Evolutionary conservation across 2,329 filamentous ascomycete genomes (phyloP).

Genomic region (Fulvia fulva): DNA sequence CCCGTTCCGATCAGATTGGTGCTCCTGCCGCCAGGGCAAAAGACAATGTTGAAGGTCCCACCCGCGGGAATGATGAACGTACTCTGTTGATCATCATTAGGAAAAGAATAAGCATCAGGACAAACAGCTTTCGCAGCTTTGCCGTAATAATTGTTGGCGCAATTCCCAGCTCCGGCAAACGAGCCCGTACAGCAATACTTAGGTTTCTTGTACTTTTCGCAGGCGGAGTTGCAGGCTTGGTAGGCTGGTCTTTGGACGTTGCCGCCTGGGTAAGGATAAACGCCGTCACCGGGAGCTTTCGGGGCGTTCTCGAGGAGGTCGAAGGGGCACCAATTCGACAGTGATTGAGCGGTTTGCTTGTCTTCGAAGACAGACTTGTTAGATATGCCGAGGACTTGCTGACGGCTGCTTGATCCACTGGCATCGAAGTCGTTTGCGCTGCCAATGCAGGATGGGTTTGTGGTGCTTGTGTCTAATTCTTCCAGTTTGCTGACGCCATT

Average conservation of each 20-base stretch:
- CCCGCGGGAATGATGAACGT: slow-evolving; percentile 59
- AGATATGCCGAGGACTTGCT: slow-evolving; percentile 51
- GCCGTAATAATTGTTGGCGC: slow-evolving; percentile 65
- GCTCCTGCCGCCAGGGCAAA: slow-evolving; percentile 62
- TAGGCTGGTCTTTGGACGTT: slow-evolving; percentile 66
- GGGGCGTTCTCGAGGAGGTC: slow-evolving; percentile 67
- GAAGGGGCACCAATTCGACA: slow-evolving; percentile 76
- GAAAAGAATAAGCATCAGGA: slow-evolving; percentile 78
- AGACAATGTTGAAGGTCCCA: slow-evolving; percentile 72
- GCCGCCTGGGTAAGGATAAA: slow-evolving; percentile 78
- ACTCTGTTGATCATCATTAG: slow-evolving; percentile 56
- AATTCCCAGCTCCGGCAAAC: slow-evolving; percentile 60
- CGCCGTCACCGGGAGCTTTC: slow-evolving; percentile 65
- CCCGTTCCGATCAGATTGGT: slow-evolving; percentile 44
- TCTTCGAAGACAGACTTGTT: slow-evolving; percentile 64
- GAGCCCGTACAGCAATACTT: slow-evolving; percentile 72
- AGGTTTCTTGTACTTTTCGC: slow-evolving; percentile 62
- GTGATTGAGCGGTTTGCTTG: slow-evolving; percentile 52
- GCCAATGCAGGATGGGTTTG: slow-evolving; percentile 72
- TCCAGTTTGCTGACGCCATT: slow-evolving; percentile 58
- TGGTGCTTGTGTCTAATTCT: slow-evolving; percentile 68
- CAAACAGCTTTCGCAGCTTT: slow-evolving; percentile 68
- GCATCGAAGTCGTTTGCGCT: slow-evolving; percentile 57
- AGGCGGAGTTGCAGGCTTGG: slow-evolving; percentile 74
- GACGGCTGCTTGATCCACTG: slow-evolving; percentile 49